A percentile compares a stretch with the other conserved stretches of the same genome.
Conservation (phyloP, 192 early-diverging fungal genomes). For the Mortierella antarctica region DNA sequence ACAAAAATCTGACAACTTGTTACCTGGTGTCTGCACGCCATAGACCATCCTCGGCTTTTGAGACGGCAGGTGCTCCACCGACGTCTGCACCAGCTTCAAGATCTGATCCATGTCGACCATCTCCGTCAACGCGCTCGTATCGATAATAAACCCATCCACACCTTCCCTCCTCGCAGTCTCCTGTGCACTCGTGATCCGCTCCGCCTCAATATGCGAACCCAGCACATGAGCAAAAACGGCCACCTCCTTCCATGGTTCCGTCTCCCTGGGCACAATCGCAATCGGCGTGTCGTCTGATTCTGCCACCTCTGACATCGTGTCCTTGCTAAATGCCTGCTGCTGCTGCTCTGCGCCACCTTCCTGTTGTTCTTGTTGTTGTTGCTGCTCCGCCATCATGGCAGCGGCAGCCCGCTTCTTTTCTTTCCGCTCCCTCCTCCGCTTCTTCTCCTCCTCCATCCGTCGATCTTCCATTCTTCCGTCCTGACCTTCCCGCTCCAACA, state of each 20-base stretch:
- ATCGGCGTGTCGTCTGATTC: neutral
- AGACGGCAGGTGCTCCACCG: conserved; percentile 55
- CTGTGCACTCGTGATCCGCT: conserved; percentile 56
- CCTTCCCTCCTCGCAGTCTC: conserved; percentile 58
- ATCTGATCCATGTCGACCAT: conserved; percentile 18
- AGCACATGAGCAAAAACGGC: conserved; percentile 61
- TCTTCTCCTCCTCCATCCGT: conserved; percentile 26
- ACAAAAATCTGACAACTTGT: neutral
- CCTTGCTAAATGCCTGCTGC: neutral
- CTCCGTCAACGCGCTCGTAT: conserved; percentile 12
- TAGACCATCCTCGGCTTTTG: conserved; percentile 66
- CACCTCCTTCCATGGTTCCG: conserved; percentile 31
- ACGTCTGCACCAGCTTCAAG: conserved; percentile 55
- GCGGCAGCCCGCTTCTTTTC: conserved; percentile 7
- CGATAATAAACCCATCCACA: conserved; percentile 34
- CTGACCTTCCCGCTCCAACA: conserved; percentile 20
- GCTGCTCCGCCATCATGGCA: neutral
- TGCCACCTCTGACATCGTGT: neutral
- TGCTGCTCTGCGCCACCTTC: neutral
- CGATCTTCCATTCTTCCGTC: conserved; percentile 30
- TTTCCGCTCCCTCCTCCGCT: conserved; percentile 14
- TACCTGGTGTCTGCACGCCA: conserved; percentile 62
- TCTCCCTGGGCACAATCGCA: conserved; percentile 2
- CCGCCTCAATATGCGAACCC: conserved; percentile 55
- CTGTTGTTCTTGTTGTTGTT: conserved; percentile 6